Evolutionary conservation across 1,139 yeast genomes (phyloP), one percentile per base, ranked within the genome.

Genomic region (Pichia sp.): DNA sequence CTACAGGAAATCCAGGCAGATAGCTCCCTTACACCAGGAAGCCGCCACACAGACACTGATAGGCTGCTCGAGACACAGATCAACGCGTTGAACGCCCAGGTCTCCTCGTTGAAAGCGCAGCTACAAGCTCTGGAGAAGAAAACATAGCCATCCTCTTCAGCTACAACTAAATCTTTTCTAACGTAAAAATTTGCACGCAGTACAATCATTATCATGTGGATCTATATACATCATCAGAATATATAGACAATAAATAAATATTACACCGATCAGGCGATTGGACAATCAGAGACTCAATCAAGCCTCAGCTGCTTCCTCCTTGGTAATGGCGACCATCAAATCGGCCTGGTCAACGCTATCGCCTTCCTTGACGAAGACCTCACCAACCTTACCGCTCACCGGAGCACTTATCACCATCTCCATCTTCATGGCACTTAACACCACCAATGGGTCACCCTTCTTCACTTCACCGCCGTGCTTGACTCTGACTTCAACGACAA

Each of bases 391-490:
- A 70, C 99, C 99, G 57, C 86, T 79, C 59, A 82, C 85, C 54
- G 96, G 96, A 8, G 99, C 93, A 70, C 92, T 82, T 64, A 93
- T 92, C 53, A 93, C 96, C 98, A 93, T 93, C 77, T 93, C 99
- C 99, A 95, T 95, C 82, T 95, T 95, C 99, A 93, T 95, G 62
- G 99, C 99, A 69, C 95, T 85, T 68, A 93, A 79, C 34, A 93
- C 97, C 55, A 96, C 96, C 64, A 93, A 73, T 46, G 97, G 95
- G 70, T 93, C 97, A 63, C 99, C 99, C 82, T 92, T 93, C 81
- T 88, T 90, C 62, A 95, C 96, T 63, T 85, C 87, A 53, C 84
- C 78, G 59, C 96, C 97, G 64, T 82, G 82, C 75, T 90, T 88
- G 59, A 90, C 88, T 69, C 95, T 89, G 56, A 93, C 86, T 74